Base-by-base conservation (phyloP, 805 yeast species). In the Cyberlindnera japonica region DNA sequence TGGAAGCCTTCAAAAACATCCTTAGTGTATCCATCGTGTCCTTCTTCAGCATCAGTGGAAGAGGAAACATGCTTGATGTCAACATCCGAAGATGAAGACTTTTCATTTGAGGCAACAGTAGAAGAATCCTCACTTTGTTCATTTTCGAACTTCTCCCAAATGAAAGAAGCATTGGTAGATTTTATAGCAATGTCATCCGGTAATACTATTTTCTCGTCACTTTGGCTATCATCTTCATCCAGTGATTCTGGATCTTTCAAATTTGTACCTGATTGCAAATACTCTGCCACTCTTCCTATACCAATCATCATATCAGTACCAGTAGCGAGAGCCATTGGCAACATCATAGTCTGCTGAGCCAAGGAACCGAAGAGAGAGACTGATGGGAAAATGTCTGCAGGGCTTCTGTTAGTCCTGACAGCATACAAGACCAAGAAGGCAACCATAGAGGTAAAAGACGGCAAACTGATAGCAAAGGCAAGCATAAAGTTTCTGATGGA, bases 361-460 rank as follows among this genome's bases (percentile, higher is more conserved):
- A 84, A 69, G 10, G 74, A 71, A 52, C 74, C 76, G 63, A 84
- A 84, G 43, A 83, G 68, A 0, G 90, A 74, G 34, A 84, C 63
- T 5, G 93, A 83, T 1, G 91, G 69, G 56, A 84, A 84, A 23
- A 84, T 71, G 25, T 74, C 67, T 11, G 83, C 88, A 5, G 90
- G 79, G 41, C 66, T 68, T 48, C 57, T 55, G 35, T 68, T 54
- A 17, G 66, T 53, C 16, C 59, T 42, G 22, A 64, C 49, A 26
- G 65, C 72, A 44, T 64, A 70, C 41, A 71, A 51, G 1, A 69
- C 62, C 33, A 72, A 50, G 48, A 73, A 73, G 2, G 75, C 67
- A 35, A 74, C 66, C 77, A 81, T 67, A 1, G 87, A 74, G 15
- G 83, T 69, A 27, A 79, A 52, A 11, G 72, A 58, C 0, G 85